A percentile compares a stretch with the other conserved stretches of the same genome.
Evolutionary conservation across 805 yeast genomes (phyloP).

Genomic region (Sugiyamaella boreocaroliniensis): DNA sequence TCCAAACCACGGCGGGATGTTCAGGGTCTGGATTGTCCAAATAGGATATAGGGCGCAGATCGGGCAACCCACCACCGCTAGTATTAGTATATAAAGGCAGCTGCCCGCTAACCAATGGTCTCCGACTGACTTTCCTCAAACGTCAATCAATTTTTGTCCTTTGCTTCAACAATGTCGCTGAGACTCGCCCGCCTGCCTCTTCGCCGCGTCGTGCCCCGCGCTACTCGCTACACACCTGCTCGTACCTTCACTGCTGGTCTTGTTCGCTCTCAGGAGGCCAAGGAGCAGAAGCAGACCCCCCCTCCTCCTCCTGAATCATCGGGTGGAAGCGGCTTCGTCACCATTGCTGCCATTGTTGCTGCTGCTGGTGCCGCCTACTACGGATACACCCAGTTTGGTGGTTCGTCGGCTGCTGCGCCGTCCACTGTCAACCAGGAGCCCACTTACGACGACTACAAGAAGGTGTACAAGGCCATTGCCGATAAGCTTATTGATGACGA

Average conservation of each 20-base stretch:
- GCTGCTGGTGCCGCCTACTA: constrained; percentile 28
- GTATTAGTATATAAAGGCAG: too few species aligned
- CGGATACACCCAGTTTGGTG: constrained; percentile 27
- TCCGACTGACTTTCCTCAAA: background rate
- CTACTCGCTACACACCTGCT: background rate
- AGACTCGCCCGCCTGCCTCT: background rate
- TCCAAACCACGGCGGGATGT: too few species aligned
- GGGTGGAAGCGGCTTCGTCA: constrained; percentile 6
- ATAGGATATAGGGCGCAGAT: too few species aligned
- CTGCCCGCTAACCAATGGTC: background rate
- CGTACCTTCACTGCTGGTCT: background rate
- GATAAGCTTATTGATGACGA: constrained; percentile 39
- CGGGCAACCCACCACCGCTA: too few species aligned
- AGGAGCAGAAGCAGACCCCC: background rate
- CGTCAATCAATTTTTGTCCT: background rate
- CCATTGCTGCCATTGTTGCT: constrained; percentile 18
- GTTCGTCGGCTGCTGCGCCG: constrained; percentile 30
- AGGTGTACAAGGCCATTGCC: constrained; percentile 74
- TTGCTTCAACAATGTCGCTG: background rate
- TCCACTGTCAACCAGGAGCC: constrained; percentile 26
- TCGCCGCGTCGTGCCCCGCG: background rate
- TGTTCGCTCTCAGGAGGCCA: background rate
- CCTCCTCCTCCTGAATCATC: background rate
- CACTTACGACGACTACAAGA: constrained; percentile 54
- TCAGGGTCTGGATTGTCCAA: too few species aligned